These are phyloP conservation scores for Termitomyces eurrhizus DNA, from an alignment of 768 basidiomycete species.

Conservation along the genomic window DNA sequence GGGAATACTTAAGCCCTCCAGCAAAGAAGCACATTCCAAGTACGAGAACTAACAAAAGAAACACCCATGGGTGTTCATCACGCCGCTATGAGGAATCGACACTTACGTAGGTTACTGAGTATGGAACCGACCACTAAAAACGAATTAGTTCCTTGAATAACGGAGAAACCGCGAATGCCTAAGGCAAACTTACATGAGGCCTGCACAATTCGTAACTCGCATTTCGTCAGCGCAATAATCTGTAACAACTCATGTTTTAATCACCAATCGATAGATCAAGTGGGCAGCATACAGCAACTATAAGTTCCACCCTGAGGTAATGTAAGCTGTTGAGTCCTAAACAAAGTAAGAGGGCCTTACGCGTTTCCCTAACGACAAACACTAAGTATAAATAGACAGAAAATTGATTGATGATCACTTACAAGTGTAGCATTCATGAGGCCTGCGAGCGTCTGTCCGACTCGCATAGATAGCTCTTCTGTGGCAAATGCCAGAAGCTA, in stretches of 20 bases:
- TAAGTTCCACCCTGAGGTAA: conserved; percentile 55
- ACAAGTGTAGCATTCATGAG: conserved; percentile 84
- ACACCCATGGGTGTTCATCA: neutral
- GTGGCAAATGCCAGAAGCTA: conserved; percentile 82
- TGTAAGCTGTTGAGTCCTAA: neutral
- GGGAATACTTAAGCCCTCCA: conserved; percentile 71
- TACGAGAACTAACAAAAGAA: conserved; percentile 54
- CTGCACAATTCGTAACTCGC: conserved; percentile 73
- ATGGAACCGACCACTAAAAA: conserved; percentile 78
- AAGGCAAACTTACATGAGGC: conserved; percentile 59
- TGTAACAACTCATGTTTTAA: conserved; percentile 15
- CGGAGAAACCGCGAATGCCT: neutral
- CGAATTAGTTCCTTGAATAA: neutral
- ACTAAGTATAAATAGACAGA: neutral
- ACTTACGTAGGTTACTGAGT: conserved; percentile 76
- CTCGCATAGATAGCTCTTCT: conserved; percentile 76
- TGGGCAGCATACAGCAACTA: conserved; percentile 61
- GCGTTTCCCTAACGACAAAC: conserved; percentile 39
- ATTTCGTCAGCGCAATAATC: conserved; percentile 48
- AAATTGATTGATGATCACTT: conserved; percentile 16
- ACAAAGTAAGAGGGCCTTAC: conserved; percentile 29
- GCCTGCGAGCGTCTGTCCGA: conserved; percentile 81
- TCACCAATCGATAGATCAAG: neutral
- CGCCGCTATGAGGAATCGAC: conserved; percentile 3
- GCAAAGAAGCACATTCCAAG: conserved; percentile 92